A percentile compares a stretch with the other conserved stretches of the same genome.
These are phyloP conservation scores for Raphanus sativus DNA, from an alignment of 345 rosid species.

Conservation along the genomic window DNA sequence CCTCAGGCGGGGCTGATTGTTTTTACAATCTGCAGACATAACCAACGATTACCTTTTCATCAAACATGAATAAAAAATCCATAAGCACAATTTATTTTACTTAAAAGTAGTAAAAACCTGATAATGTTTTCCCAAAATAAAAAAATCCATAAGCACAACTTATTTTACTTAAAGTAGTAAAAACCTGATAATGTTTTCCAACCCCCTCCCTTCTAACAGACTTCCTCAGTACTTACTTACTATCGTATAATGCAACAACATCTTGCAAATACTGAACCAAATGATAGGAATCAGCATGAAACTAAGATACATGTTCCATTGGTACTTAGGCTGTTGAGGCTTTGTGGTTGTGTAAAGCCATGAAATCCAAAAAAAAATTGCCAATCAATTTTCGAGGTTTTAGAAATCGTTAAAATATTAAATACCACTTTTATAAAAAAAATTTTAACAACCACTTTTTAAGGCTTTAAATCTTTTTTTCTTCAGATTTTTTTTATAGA, in stretches of 20 bases:
- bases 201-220: conserved; percentile 94
- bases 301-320: neutral
- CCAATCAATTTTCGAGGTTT: no score
- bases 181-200: conserved; percentile 92
- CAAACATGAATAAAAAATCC: neutral
- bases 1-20: conserved; percentile 77
- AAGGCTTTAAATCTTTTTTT: no score
- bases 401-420: no score
- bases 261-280: conserved; percentile 66
- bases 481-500: no score
- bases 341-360: no score
- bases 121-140: no score
- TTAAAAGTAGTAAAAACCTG: no score
- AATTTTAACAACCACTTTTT: no score
- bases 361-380: no score
- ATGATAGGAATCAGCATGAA: conserved; percentile 23
- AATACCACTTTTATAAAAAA: no score
- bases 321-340: no score
- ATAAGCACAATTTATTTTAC: neutral
- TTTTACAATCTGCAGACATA: conserved; percentile 70
- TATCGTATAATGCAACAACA: conserved; percentile 78
- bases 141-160: no score
- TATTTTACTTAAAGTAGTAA: neutral
- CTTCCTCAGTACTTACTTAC: conserved; percentile 54
- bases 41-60: conserved; percentile 20